Evolutionary conservation across 2,329 filamentous ascomycete genomes (phyloP), one percentile per base, ranked within the genome.

Genomic region (Colletotrichum sp.): DNA sequence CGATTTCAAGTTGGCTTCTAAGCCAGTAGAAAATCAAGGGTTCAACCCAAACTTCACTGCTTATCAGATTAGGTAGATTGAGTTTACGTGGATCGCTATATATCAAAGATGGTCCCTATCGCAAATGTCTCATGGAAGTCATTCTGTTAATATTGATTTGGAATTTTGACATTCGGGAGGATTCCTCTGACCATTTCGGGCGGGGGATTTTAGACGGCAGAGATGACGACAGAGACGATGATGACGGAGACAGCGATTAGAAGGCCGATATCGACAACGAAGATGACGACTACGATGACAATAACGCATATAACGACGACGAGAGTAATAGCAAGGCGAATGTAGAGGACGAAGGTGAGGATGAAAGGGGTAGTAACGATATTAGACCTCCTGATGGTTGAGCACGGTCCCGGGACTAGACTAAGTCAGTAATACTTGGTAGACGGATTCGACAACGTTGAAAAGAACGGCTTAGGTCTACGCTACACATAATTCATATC

Each of bases 101-200:
- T 2, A 44, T 10, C 36, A 44, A 9, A 3, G 0, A 18, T 18
- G 4, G 0, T 9, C 1, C 36, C 36, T 44, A 18, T 44, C 16
- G 2, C 36, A 44, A 44, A 44, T 44, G 2, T 44, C 1, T 44
- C 16, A 44, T 18, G 36, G 36, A 5, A 3, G 16, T 18, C 1
- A 9, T 44, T 44, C 16, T 44, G 0, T 44, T 18, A 18, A 2
- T 3, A 5, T 18, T 18, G 36, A 44, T 44, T 10, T 18, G 5
- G 0, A 44, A 10, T 6, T 6, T 18, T 44, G 36, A 44, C 3
- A 1, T 18, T 39, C 1, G 36, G 8, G 2, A 8, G 16, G 1
- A 3, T 9, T 0, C 16, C 16, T 39, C 16, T 18, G 16, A 39
- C 36, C 0, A 2, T 18, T 18, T 9, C 36, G 16, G 36, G 36